A percentile compares a stretch with the other conserved stretches of the same genome.
Conservation (phyloP, 371 early-diverging fungal species). For the Umbelopsis sp. region DNA sequence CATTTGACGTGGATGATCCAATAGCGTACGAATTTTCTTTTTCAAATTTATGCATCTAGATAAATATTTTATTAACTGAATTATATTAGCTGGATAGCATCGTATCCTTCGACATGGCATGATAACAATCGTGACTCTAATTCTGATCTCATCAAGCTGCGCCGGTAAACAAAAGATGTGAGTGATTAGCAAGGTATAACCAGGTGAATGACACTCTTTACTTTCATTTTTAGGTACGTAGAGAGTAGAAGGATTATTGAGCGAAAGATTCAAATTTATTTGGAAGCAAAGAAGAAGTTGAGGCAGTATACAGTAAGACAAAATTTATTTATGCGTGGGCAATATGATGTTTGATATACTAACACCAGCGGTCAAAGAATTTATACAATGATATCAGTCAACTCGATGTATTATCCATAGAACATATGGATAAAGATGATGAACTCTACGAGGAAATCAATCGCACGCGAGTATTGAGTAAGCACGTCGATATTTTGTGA, state of each 20-base stretch:
- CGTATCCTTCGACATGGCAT: not conserved
- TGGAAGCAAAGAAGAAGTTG: not conserved
- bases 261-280: not conserved
- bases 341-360: not conserved
- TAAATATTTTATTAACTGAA: not conserved
- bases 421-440: not conserved
- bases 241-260: not conserved
- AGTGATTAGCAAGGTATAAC: not conserved
- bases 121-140: not conserved
- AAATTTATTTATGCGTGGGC: not conserved
- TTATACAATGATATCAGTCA: not conserved
- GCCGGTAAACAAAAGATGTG: not conserved
- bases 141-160: not conserved
- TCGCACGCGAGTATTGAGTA: slow-evolving; percentile 5
- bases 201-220: no score
- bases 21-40: not conserved
- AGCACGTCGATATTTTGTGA: not conserved
- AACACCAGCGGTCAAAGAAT: not conserved
- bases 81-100: not conserved
- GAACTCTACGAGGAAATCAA: not conserved
- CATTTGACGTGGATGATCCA: not conserved
- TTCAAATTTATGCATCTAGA: not conserved
- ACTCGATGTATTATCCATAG: not conserved
- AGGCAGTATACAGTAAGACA: not conserved
- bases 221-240: not conserved